Percentiles rank a stretch among this genome's conserved stretches.
These are phyloP conservation scores for Globisporangium viniferum DNA, from an alignment of 352 stramenopile genomes.

Conservation along the genomic window DNA sequence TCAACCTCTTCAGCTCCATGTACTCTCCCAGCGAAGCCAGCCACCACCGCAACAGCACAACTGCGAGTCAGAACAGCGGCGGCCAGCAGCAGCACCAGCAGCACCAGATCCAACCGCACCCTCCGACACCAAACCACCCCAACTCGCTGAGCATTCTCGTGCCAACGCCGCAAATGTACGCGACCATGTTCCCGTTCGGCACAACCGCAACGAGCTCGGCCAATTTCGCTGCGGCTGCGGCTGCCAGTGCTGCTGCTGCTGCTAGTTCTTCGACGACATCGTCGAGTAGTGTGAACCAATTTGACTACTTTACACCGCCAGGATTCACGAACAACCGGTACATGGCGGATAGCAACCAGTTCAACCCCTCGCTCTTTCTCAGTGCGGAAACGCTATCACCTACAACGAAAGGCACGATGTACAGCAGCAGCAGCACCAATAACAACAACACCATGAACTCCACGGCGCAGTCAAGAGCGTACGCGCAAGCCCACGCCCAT, in stretches of 20 bases:
- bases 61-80: background rate
- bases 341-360: constrained; percentile 30
- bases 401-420: constrained; percentile 28
- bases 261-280: background rate
- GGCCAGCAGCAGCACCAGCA: background rate
- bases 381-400: constrained; percentile 40
- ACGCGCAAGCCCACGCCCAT: constrained; percentile 26
- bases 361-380: constrained; percentile 35
- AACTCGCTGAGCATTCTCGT: constrained; percentile 31
- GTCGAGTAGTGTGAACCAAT: constrained; percentile 12
- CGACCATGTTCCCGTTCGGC: constrained; percentile 27
- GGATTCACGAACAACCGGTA: constrained; percentile 32
- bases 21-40: constrained; percentile 33
- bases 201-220: background rate
- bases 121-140: background rate
- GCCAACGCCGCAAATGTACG: constrained; percentile 26
- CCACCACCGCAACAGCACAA: constrained; percentile 5
- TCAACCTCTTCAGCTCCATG: constrained; percentile 69
- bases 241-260: too few relatives aligned
- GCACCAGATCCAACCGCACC: constrained; percentile 10
- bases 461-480: constrained; percentile 12
- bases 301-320: constrained; percentile 69
- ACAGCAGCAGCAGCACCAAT: constrained; percentile 8
- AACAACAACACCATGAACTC: background rate
- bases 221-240: constrained; percentile 1